These are phyloP conservation scores for Triangularia setosa DNA, from an alignment of 2,329 filamentous ascomycete genomes.

Conservation along the genomic window DNA sequence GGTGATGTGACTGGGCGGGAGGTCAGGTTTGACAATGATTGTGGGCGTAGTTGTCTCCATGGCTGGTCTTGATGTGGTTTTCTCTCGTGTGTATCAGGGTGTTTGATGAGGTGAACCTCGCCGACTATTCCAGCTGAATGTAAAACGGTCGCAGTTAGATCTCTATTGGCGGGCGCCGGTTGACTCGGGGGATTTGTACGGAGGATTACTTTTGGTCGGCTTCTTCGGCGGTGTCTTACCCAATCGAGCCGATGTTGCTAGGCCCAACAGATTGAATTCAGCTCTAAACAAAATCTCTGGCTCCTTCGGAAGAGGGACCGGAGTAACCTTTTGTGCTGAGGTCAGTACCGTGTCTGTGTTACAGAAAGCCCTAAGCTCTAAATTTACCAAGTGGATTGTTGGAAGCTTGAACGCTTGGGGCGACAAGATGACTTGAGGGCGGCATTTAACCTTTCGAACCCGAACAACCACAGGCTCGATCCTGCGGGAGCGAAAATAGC, in stretches of 20 bases:
- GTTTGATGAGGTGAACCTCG: background rate
- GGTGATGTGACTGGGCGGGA: background rate
- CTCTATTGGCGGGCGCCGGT: background rate
- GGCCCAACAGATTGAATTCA: background rate
- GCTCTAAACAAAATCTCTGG: background rate
- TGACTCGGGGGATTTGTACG: background rate
- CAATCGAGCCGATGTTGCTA: background rate
- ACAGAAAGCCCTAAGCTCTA: too few species aligned
- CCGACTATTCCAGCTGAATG: background rate
- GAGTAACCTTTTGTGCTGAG: background rate
- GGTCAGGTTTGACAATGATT: background rate
- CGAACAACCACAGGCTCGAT: background rate
- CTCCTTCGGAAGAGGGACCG: background rate
- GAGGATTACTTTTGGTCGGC: background rate
- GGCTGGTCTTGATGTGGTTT: background rate
- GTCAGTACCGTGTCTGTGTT: background rate
- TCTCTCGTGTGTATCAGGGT: background rate
- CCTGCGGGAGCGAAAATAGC: background rate
- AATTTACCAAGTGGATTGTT: background rate
- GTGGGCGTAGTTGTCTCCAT: background rate
- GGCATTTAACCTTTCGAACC: background rate
- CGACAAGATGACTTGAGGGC: background rate
- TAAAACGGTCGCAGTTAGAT: background rate
- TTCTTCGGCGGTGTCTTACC: background rate
- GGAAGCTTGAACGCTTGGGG: background rate